Percentiles rank a stretch among this genome's conserved stretches.
Conservation (phyloP, 1,284 basidiomycete species). For the Trichosporon asahii region DNA sequence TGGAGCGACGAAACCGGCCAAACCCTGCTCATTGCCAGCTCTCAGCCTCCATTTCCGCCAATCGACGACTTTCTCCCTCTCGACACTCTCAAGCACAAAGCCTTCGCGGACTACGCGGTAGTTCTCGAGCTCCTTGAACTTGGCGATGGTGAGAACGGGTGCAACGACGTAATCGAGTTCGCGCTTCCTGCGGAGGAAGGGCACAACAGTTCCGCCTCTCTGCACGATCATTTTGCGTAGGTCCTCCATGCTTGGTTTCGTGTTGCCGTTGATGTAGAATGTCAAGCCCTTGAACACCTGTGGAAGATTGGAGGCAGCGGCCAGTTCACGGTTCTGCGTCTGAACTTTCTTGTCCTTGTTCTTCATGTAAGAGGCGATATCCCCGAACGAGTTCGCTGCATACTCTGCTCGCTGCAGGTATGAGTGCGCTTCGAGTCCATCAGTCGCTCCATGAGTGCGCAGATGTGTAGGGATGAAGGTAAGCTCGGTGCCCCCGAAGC, state of each 20-base stretch:
- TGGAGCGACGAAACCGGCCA: background rate
- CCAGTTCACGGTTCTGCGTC: slow-evolving; percentile 70
- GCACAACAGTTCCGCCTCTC: slow-evolving; percentile 77
- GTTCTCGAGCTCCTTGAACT: slow-evolving; percentile 74
- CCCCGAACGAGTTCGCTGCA: slow-evolving; percentile 73
- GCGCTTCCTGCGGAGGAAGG: slow-evolving; percentile 50
- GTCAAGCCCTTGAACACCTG: slow-evolving; percentile 68
- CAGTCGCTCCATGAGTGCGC: background rate
- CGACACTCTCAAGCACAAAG: slow-evolving; percentile 77
- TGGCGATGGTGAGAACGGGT: slow-evolving; percentile 80
- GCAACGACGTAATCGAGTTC: slow-evolving; percentile 69
- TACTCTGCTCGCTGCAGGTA: slow-evolving; percentile 57
- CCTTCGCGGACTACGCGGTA: slow-evolving; percentile 84
- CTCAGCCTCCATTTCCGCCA: slow-evolving; percentile 46
- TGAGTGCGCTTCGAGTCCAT: slow-evolving; percentile 22
- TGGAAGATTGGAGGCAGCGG: slow-evolving; percentile 47
- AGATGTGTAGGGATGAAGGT: slow-evolving; percentile 5
- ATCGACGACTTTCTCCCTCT: slow-evolving; percentile 59
- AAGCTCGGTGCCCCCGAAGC: background rate
- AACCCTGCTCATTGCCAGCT: slow-evolving; percentile 4
- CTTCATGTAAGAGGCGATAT: slow-evolving; percentile 79
- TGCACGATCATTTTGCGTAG: slow-evolving; percentile 73
- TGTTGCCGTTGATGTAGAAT: slow-evolving; percentile 90
- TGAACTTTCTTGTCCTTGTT: slow-evolving; percentile 87
- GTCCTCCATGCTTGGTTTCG: slow-evolving; percentile 80